Base-by-base conservation (phyloP, 202 grass and related monocot species). In the Eragrostis tef region DNA sequence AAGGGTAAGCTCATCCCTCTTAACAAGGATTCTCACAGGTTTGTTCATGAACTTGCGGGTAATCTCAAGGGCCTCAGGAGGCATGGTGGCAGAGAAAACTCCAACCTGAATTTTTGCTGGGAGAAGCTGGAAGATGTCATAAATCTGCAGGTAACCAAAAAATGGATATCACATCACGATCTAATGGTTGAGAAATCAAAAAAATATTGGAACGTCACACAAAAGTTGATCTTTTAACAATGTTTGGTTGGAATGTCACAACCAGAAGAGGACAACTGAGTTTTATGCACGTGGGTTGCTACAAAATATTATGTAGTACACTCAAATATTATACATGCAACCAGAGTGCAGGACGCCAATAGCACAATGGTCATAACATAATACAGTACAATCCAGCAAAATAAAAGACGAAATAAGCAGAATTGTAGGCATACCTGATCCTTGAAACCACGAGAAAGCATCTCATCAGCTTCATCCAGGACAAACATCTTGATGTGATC, bases 401-500 rank as follows among this genome's bases (percentile, higher is more conserved):
- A 63, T 4, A n/a, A 74, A 24, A 59, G 9, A 20, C 48, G 14
- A 76, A 14, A 63, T 43, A 70, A 0, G 14, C 4, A 52, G 8
- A 86, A 62, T 27, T 84, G 9, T 72, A 2, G 57, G 29, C 9
- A n/a, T 17, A 97, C 93, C 90, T 97, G 93, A 71, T 97, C 93
- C 88, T 97, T 97, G 79, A 97, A 97, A 83, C 93, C 93, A 85
- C 93, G 93, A 29, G 93, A 97, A 80, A 97, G 93, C 93, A 97
- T 97, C 74, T 97, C 93, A 87, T 97, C 93, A 81, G 93, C 93
- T 81, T 97, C 93, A 87, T 97, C 93, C 0, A 97, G 86, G 11
- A 97, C 93, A 81, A 97, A 97, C 93, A 97, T 97, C 90, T 85
- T 97, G 72, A 97, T 93, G 52, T 91, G 22, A 43, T 97, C 90